phyloP scores from a whole-genome alignment of 1,139 yeast genomes.

The Hyphopichia buzzinii region DNA sequence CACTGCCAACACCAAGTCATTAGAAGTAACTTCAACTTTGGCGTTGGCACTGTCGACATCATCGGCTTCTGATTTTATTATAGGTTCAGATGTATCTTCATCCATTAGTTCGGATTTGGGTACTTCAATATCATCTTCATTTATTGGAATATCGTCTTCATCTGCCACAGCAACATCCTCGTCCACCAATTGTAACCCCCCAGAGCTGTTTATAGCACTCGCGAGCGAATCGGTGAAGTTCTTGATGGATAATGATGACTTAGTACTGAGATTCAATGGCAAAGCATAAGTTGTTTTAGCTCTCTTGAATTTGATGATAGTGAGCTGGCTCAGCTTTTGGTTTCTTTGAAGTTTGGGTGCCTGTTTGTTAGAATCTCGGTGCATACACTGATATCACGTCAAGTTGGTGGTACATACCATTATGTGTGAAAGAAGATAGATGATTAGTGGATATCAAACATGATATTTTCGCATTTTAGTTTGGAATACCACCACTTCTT shows the following conservation, averaged over 20 bases:
- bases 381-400: not conserved
- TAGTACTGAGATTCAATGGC: slow-evolving; percentile 19
- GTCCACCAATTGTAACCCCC: slow-evolving; percentile 37
- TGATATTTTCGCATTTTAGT: too few species aligned
- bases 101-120: slow-evolving; percentile 28
- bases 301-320: slow-evolving; percentile 46
- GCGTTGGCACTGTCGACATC: not conserved
- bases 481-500: too few species aligned
- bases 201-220: slow-evolving; percentile 42
- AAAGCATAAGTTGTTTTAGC: slow-evolving; percentile 43
- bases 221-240: slow-evolving; percentile 32
- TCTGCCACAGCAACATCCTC: slow-evolving; percentile 14
- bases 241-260: slow-evolving; percentile 17
- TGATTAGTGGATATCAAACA: too few species aligned
- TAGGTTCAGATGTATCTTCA: slow-evolving; percentile 11
- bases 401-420: not conserved
- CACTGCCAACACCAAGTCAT: slow-evolving; percentile 35
- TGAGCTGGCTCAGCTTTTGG: slow-evolving; percentile 15
- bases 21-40: slow-evolving; percentile 9
- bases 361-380: slow-evolving; percentile 18
- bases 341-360: slow-evolving; percentile 26
- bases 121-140: slow-evolving; percentile 25
- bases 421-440: too few species aligned
- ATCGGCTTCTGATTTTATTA: slow-evolving; percentile 1
- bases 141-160: slow-evolving; percentile 22